Base-by-base conservation (phyloP, 2,329 filamentous ascomycete genomes). In the Lachnellula arida region DNA sequence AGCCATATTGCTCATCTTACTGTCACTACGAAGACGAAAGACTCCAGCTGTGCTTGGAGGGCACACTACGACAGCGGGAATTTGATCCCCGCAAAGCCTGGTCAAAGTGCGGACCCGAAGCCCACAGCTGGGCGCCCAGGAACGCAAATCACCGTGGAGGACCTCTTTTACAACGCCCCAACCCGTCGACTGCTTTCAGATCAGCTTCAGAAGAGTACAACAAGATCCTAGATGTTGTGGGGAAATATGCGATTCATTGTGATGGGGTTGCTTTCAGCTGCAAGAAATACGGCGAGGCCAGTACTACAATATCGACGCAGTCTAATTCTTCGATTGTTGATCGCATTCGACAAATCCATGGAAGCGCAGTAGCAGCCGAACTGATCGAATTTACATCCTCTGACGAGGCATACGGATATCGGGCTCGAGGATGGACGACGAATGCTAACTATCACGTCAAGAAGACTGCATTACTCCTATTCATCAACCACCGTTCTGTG, bases 361-460 rank as follows among this genome's bases (percentile, higher is more conserved):
- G 91, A 34, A 87, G 84, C 61, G 78, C 81, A 51, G 87, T 97
- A 28, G 91, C 93, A 22, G 96, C 91, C 66, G 94, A 99, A 70
- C 77, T 99, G 35, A 82, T 97, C 34, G 80, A 88, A 9, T 88
- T 96, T 63, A 77, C 83, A 19, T 79, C 85, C 0, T 79, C 84
- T 2, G 91, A 95, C 66, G 78, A 82, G 15, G 86, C 87, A 52
- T 92, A 90, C 79, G 91, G 91, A 0, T 97, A 96, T 77, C 88
- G 82, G 62, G 88, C 90, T 2, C 81, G 84, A 11, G 92, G 91
- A 0, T 86, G 88, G 72, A 86, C 88, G 32, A 97, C 90, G 50
- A 97, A 94, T 71, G 94, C 94, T 44, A 99, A 99, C 67, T 95
- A 97, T 70, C 89, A 88, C 69, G 86, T 91, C 61, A 99, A 97